phyloP scores from a whole-genome alignment of 139 green algal genomes.

The Tetratostichococcus sp. region DNA sequence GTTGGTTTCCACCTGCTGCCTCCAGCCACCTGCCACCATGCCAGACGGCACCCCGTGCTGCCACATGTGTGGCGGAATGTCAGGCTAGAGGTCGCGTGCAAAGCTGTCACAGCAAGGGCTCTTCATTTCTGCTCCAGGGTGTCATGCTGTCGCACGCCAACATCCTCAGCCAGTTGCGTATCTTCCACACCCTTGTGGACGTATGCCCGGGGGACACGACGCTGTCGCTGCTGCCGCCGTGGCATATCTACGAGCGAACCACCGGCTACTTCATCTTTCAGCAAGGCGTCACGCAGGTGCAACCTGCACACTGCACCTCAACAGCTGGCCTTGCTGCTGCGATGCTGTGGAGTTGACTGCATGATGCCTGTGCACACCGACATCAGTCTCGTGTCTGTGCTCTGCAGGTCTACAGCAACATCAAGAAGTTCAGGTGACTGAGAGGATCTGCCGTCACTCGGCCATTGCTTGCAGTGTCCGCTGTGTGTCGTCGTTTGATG shows the following conservation, averaged over 20 bases:
- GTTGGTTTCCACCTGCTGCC: too few species aligned
- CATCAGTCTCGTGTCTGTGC: background rate
- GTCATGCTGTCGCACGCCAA: conserved; percentile 81
- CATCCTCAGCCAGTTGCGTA: conserved; percentile 77
- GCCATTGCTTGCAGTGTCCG: too few species aligned
- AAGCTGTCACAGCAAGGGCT: background rate
- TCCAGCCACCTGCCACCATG: too few species aligned
- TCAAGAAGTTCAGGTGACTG: conserved; percentile 60
- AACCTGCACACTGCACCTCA: background rate
- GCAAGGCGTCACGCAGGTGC: conserved; percentile 33
- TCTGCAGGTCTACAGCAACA: conserved; percentile 72
- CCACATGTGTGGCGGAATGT: too few species aligned
- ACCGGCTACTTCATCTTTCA: conserved; percentile 62
- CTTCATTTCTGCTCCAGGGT: conserved; percentile 34
- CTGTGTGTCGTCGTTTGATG: too few species aligned
- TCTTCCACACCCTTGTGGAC: conserved; percentile 54
- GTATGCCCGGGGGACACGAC: conserved; percentile 42
- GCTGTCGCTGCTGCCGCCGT: conserved; percentile 85
- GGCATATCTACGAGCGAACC: conserved; percentile 90
- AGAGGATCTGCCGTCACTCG: background rate
- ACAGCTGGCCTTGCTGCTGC: background rate
- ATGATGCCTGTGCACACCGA: too few species aligned
- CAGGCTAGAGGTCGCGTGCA: too few species aligned
- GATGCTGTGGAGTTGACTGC: too few species aligned
- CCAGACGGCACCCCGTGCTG: too few species aligned